Evolutionary conservation across 2,329 filamentous ascomycete genomes (phyloP).

Genomic region (Myriosclerotinia scirpicola): DNA sequence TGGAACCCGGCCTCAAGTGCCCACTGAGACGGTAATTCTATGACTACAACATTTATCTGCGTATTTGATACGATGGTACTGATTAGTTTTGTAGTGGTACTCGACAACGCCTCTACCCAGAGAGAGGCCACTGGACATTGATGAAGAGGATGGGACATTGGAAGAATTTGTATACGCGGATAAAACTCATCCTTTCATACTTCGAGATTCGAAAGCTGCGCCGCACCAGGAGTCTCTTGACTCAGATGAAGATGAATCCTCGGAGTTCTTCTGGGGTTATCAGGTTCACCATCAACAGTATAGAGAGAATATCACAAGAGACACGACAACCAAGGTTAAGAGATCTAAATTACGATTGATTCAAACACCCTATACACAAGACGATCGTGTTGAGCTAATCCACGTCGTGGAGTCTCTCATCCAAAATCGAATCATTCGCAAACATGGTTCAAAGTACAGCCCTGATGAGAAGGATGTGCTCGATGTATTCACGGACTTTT

Average conservation of each 20-base stretch:
- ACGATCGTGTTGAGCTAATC: constrained; percentile 3
- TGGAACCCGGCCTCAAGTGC: constrained; percentile 9
- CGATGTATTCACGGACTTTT: constrained; percentile 2
- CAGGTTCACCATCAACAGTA: constrained; percentile 2
- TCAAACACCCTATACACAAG: neutral
- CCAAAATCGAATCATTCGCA: constrained; percentile 5
- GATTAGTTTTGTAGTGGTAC: neutral
- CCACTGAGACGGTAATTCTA: constrained; percentile 5
- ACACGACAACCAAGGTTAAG: neutral
- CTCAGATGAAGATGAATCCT: neutral
- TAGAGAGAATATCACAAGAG: neutral
- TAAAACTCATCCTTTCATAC: neutral
- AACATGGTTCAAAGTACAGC: neutral
- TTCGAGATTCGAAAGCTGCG: neutral
- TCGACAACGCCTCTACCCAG: neutral
- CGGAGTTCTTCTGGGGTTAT: constrained; percentile 11
- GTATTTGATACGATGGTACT: neutral
- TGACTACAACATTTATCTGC: neutral
- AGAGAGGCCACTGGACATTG: neutral
- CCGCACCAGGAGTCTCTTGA: neutral
- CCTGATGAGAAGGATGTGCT: neutral
- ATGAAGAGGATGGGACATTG: neutral
- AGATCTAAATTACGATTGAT: constrained; percentile 11
- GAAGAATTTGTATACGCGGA: constrained; percentile 2
- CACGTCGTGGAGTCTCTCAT: neutral